These are phyloP conservation scores for Mycosphaerelloides madeirae DNA, from an alignment of 2,329 filamentous ascomycete genomes.

Conservation along the genomic window DNA sequence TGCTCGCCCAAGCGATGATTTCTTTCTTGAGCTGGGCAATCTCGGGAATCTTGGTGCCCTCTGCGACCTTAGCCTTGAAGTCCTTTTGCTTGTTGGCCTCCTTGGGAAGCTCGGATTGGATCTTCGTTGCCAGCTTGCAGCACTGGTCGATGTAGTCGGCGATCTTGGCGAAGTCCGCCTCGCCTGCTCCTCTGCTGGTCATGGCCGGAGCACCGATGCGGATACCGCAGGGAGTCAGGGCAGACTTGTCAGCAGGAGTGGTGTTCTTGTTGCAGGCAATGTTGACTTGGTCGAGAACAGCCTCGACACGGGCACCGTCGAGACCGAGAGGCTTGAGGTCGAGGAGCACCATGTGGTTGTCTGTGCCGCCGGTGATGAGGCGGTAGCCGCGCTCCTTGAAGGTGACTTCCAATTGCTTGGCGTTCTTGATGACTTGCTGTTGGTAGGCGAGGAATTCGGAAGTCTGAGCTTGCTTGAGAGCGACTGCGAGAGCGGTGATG, in stretches of 20 bases:
- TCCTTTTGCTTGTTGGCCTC: conserved; percentile 70
- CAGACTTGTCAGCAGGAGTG: conserved; percentile 89
- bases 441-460: conserved; percentile 93
- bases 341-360: conserved; percentile 92
- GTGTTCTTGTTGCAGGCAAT: conserved; percentile 99
- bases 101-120: conserved; percentile 77
- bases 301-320: conserved; percentile 92
- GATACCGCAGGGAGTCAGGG: conserved; percentile 85
- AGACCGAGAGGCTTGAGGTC: conserved; percentile 86
- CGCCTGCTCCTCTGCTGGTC: conserved; percentile 90
- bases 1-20: conserved; percentile 74
- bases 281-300: conserved; percentile 93
- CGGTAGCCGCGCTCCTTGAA: conserved; percentile 77
- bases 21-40: conserved; percentile 69
- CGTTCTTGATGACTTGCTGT: conserved; percentile 81
- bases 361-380: conserved; percentile 88
- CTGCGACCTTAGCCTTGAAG: conserved; percentile 63
- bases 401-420: conserved; percentile 74
- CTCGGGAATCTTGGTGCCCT: conserved; percentile 63
- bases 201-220: conserved; percentile 95
- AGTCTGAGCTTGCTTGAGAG: conserved; percentile 85
- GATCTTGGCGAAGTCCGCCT: conserved; percentile 81
- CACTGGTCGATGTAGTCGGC: conserved; percentile 81
- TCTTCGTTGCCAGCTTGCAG: conserved; percentile 61
- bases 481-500: conserved; percentile 90